phyloP scores from a whole-genome alignment of 2,329 filamentous ascomycete species.

The Endothia cerciana region DNA sequence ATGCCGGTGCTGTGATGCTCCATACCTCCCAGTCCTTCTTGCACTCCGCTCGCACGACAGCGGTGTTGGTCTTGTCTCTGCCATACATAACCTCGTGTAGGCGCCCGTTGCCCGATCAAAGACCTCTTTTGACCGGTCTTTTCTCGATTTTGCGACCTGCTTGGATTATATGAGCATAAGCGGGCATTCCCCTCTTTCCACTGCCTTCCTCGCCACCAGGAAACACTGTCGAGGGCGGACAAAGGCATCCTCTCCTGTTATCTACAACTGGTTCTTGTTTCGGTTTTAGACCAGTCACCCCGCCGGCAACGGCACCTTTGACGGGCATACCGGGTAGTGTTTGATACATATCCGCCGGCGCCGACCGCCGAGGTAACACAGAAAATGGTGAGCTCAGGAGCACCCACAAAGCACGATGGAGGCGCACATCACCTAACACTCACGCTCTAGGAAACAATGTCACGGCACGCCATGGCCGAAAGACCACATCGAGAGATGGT shows the following conservation, averaged over 20 bases:
- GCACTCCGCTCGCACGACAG: slow-evolving; percentile 5
- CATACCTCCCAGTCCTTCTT: slow-evolving; percentile 15
- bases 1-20: slow-evolving; percentile 27
- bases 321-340: slow-evolving; percentile 10
- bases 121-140: slow-evolving; percentile 39
- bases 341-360: background rate
- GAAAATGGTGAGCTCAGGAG: slow-evolving; percentile 41
- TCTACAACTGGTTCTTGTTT: slow-evolving; percentile 19
- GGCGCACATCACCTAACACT: slow-evolving; percentile 18
- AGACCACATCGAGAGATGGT: slow-evolving; percentile 55
- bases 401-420: background rate
- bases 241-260: background rate
- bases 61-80: slow-evolving; percentile 26
- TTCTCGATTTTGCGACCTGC: slow-evolving; percentile 48
- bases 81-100: slow-evolving; percentile 55
- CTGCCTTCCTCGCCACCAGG: slow-evolving; percentile 29
- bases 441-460: slow-evolving; percentile 39
- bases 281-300: slow-evolving; percentile 34
- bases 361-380: slow-evolving; percentile 12
- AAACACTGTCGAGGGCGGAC: slow-evolving; percentile 29
- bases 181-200: slow-evolving; percentile 37
- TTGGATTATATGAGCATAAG: slow-evolving; percentile 40
- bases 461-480: slow-evolving; percentile 41
- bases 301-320: slow-evolving; percentile 45
- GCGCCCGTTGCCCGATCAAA: slow-evolving; percentile 43